A percentile compares a stretch with the other conserved stretches of the same genome.
Conservation (phyloP, 2,329 filamentous ascomycete genomes). For the Coniochaeta sp. region DNA sequence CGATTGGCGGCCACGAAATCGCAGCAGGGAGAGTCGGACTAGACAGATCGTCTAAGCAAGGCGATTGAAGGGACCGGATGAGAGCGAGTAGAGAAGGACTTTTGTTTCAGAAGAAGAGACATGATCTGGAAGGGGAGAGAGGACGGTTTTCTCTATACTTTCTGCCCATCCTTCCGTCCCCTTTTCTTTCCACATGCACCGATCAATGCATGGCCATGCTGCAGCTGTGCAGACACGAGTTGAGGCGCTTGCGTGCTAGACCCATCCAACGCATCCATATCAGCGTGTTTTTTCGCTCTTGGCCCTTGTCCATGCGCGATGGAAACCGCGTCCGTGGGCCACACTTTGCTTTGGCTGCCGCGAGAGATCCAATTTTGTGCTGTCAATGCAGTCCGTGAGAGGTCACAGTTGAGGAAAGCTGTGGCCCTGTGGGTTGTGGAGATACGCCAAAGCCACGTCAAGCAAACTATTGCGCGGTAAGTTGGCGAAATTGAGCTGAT, state of each 20-base stretch:
- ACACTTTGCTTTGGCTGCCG: background rate
- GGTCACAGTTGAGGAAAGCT: background rate
- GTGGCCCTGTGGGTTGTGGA: background rate
- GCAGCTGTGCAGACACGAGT: background rate
- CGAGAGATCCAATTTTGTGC: background rate
- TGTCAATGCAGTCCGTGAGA: constrained; percentile 1
- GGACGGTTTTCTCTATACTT: background rate
- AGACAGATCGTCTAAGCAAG: background rate
- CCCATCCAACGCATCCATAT: background rate
- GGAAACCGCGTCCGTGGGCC: background rate
- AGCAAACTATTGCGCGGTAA: background rate
- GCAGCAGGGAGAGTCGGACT: background rate
- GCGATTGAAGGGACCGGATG: background rate
- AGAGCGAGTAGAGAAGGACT: background rate
- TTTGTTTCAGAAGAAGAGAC: background rate
- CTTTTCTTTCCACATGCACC: background rate
- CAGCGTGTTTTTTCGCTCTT: background rate
- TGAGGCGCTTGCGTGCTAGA: background rate
- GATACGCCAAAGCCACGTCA: background rate
- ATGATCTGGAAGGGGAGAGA: background rate
- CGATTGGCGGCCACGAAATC: background rate
- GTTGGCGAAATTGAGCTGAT: background rate
- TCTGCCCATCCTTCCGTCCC: background rate
- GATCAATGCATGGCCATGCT: no score
- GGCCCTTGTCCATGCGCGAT: background rate